Base-by-base conservation (phyloP, 768 basidiomycete species). In the Coprinopsis marcescibilis region DNA sequence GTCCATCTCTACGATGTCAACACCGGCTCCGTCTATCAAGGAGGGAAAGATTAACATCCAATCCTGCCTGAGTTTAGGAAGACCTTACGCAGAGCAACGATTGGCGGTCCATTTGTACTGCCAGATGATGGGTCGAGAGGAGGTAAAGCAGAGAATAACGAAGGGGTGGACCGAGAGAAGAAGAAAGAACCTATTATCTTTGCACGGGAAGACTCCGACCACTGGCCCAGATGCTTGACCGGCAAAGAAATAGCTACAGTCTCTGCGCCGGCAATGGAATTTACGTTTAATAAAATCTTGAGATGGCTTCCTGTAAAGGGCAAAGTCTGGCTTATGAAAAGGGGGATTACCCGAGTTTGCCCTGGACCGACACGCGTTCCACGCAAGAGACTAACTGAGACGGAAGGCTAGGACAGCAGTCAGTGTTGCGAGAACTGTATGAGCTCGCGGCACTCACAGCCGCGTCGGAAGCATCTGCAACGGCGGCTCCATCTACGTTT, bases 11-110 rank as follows among this genome's bases (percentile, higher is more conserved):
- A 80, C 49, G 6, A 89, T 73, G 50, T 92, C 83, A 3, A 89
- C 88, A 1, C 92, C 92, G 1, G 93, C 91, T 2, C 93, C 93
- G 61, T 95, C 88, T 89, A 52, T 25, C 33, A 33, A 32, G 37
- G 3, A 48, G 26, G n/a, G n/a, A n/a, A n/a, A n/a, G n/a, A n/a
- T 49, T 20, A 17, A 50, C 29, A n/a, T 13, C 39, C 27, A 17
- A 33, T 45, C 24, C 50, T 7, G 37, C 41, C 21, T 2, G 10
- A 10, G 49, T 46, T 34, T 20, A 40, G 26, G 25, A 19, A 34
- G 3, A 20, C 33, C 25, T 23, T 45, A 43, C 21, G 43, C 36
- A 53, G 38, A 36, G 33, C 33, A 5, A 34, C 21, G 15, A 50
- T 33, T 3, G 24, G 42, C 4, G 81, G 79, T 8, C 79, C 71